Base-by-base conservation (phyloP, 192 early-diverging fungal species). In the Backusella psychrophila region DNA sequence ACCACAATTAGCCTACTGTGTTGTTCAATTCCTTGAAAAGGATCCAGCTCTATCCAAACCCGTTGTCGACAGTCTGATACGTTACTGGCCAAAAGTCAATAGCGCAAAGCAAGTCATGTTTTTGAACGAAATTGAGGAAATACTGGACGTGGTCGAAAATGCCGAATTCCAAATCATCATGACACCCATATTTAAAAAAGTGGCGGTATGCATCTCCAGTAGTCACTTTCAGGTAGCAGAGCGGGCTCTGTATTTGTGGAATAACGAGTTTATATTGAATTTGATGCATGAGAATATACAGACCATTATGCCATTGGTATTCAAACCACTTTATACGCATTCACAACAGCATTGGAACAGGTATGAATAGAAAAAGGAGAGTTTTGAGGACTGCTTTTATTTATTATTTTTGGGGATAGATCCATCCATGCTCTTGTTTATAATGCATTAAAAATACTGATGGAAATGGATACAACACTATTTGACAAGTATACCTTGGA, bases 51-150 rank as follows among this genome's bases (percentile, higher is more conserved):
- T 99, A 67, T 97, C 97, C 89, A 93, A 72, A 94, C 96, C 95
- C 88, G 94, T 98, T 44, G 87, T 99, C 36, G 89, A 88, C 78
- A 93, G 94, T 6, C 83, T 99, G 66, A 84, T 99, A 76, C 90
- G 96, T 34, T 99, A 89, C 83, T 99, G 98, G 98, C 98, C 98
- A 69, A 99, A 98, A 84, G 96, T 99, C 56, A 99, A 99, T 88
- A 96, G 93, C 77, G 96, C 96, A 15, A 99, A 99, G 84, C 97
- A 99, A 86, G 96, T 99, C 74, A 98, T 99, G 97, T 99, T 97
- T 85, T 88, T 99, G 78, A 96, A 95, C 83, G 98, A 99, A 83
- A 87, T 99, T 52, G 98, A 99, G 79, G 97, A 97, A 76, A 96
- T 99, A 31, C 80, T 99, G 88, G 96, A 98, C 82, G 93, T 96